These are phyloP conservation scores for Penicillium sp. DNA, from an alignment of 2,329 filamentous ascomycete genomes.

Conservation along the genomic window DNA sequence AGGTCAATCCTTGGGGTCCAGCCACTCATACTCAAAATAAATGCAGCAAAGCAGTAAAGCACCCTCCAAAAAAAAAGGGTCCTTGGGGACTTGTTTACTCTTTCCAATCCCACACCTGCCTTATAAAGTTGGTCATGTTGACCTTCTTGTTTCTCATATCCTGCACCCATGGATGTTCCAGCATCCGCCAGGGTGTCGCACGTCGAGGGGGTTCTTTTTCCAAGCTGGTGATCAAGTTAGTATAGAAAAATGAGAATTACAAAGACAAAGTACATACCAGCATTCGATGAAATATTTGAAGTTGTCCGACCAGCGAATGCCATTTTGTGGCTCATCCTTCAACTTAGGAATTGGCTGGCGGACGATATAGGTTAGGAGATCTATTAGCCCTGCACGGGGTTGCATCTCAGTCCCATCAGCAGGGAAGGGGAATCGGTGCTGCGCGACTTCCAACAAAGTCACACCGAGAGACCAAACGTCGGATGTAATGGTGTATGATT, in stretches of 20 bases:
- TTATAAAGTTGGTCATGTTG: constrained; percentile 93
- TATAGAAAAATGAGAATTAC: constrained; percentile 3
- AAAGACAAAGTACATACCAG: constrained; percentile 61
- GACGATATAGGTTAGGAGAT: constrained; percentile 95
- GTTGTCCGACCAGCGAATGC: constrained; percentile 91
- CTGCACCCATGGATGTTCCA: constrained; percentile 97
- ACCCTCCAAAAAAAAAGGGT: background rate
- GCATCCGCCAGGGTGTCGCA: constrained; percentile 96
- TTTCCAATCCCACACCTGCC: constrained; percentile 96
- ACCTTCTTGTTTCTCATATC: constrained; percentile 96
- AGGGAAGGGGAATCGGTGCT: constrained; percentile 97
- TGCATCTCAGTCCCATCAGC: constrained; percentile 96
- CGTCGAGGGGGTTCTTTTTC: constrained; percentile 87
- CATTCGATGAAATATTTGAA: constrained; percentile 99
- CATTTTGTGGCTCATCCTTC: constrained; percentile 87
- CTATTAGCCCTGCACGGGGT: constrained; percentile 86
- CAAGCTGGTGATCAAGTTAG: constrained; percentile 57
- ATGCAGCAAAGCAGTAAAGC: constrained; percentile 8
- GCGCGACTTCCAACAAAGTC: constrained; percentile 96
- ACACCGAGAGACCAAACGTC: constrained; percentile 98
- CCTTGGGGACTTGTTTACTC: constrained; percentile 47
- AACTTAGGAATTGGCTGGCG: constrained; percentile 91
- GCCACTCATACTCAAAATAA: constrained; percentile 23
- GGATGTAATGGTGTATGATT: constrained; percentile 97
- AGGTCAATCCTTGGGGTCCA: constrained; percentile 29